Conservation (phyloP, 805 yeast genomes). For the Komagataella ulmi region DNA sequence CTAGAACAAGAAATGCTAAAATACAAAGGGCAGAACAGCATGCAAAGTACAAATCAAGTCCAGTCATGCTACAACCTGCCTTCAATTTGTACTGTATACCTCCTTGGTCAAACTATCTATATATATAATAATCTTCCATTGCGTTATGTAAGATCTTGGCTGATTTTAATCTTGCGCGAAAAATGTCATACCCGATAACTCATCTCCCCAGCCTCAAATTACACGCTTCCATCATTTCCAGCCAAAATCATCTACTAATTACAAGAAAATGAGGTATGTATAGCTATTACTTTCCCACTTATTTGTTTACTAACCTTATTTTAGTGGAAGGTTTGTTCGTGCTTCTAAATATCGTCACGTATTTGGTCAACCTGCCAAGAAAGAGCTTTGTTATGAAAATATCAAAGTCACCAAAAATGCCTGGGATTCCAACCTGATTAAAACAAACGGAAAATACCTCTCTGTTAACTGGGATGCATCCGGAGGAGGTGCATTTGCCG, state of each 20-base stretch:
- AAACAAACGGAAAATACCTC: conserved; percentile 75
- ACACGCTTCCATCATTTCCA: neutral
- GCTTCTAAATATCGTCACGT: conserved; percentile 96
- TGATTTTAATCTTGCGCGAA: neutral
- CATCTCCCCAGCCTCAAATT: neutral
- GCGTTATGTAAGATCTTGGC: neutral
- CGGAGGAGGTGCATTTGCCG: conserved; percentile 97
- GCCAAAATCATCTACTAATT: neutral
- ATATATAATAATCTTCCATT: neutral
- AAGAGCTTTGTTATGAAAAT: conserved; percentile 63
- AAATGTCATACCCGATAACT: neutral
- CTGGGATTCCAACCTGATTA: conserved; percentile 87
- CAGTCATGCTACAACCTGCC: no score
- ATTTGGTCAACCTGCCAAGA: conserved; percentile 74
- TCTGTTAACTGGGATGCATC: conserved; percentile 88
- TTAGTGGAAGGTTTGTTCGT: conserved; percentile 80
- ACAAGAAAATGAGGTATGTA: conserved; percentile 11
- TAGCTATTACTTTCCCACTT: neutral
- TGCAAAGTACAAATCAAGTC: no score
- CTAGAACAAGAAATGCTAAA: no score
- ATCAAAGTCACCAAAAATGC: conserved; percentile 79
- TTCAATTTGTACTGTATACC: no score
- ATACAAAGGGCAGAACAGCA: no score
- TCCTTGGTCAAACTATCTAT: neutral
- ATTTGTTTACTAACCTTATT: neutral